phyloP scores from a whole-genome alignment of 2,329 filamentous ascomycete species.

The Exophiala xenobiotica region DNA sequence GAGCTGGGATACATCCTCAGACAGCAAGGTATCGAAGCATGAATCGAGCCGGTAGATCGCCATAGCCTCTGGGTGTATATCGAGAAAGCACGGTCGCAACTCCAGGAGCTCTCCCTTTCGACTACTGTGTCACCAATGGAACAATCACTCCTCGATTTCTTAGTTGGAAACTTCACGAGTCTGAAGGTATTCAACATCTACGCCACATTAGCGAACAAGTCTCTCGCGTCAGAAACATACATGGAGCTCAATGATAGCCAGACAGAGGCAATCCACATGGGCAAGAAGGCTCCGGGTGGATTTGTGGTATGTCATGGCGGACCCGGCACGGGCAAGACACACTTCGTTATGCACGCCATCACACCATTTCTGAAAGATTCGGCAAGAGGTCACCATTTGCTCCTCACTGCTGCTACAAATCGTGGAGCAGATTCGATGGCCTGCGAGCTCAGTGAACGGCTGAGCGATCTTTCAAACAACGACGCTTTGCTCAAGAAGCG shows the following conservation, averaged over 20 bases:
- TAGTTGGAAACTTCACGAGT: neutral
- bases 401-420: conserved; percentile 12
- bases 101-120: neutral
- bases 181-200: conserved; percentile 5
- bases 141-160: neutral
- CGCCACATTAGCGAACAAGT: conserved; percentile 1
- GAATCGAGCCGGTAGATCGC: neutral
- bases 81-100: neutral
- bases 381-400: neutral
- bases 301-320: conserved; percentile 17
- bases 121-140: neutral
- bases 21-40: neutral
- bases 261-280: conserved; percentile 9
- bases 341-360: conserved; percentile 14
- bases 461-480: neutral
- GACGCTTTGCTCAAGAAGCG: neutral
- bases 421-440: conserved; percentile 12
- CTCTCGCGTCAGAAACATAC: conserved; percentile 1
- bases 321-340: conserved; percentile 16
- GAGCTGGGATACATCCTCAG: neutral
- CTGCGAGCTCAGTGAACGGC: neutral
- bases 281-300: conserved; percentile 8
- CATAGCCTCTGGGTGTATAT: neutral
- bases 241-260: conserved; percentile 18
- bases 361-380: conserved; percentile 9